A percentile compares a stretch with the other conserved stretches of the same genome.
Conservation (phyloP, 2,329 filamentous ascomycete species). For the Keithomyces neogunnii region DNA sequence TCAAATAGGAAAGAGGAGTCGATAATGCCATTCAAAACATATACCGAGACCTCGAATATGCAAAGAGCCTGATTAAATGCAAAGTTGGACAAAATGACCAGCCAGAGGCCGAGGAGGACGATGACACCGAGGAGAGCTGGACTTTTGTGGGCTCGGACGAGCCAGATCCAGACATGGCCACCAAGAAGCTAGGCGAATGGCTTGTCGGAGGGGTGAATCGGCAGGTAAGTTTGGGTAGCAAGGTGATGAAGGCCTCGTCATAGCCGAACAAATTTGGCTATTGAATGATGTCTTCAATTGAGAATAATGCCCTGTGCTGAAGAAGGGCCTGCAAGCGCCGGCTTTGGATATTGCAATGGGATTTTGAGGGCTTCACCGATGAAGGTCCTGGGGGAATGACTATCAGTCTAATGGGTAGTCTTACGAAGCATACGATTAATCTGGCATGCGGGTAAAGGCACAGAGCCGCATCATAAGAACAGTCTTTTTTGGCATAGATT, state of each 20-base stretch:
- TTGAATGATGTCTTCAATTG: too few relatives aligned
- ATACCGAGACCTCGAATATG: constrained; percentile 92
- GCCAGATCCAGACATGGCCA: constrained; percentile 34
- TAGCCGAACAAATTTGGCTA: neutral
- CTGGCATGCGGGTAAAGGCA: neutral
- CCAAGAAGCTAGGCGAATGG: constrained; percentile 30
- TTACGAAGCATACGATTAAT: neutral
- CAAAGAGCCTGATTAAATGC: constrained; percentile 69
- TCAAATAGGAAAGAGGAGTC: constrained; percentile 74
- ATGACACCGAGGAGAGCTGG: constrained; percentile 73
- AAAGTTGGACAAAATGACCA: constrained; percentile 43
- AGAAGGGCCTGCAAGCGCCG: too few relatives aligned
- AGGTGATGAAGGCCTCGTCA: constrained; percentile 6
- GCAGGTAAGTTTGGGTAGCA: constrained; percentile 15
- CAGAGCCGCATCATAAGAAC: neutral
- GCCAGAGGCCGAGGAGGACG: constrained; percentile 35
- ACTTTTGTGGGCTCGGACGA: constrained; percentile 67
- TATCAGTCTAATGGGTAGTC: neutral
- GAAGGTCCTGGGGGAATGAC: neutral
- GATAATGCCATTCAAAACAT: constrained; percentile 82
- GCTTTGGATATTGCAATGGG: too few relatives aligned
- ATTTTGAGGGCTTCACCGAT: too few relatives aligned
- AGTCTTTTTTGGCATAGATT: neutral
- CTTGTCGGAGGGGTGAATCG: constrained; percentile 14
- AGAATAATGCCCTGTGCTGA: too few relatives aligned